Evolutionary conservation across 2,329 filamentous ascomycete genomes (phyloP).

Genomic region (Keithomyces neogunnii): DNA sequence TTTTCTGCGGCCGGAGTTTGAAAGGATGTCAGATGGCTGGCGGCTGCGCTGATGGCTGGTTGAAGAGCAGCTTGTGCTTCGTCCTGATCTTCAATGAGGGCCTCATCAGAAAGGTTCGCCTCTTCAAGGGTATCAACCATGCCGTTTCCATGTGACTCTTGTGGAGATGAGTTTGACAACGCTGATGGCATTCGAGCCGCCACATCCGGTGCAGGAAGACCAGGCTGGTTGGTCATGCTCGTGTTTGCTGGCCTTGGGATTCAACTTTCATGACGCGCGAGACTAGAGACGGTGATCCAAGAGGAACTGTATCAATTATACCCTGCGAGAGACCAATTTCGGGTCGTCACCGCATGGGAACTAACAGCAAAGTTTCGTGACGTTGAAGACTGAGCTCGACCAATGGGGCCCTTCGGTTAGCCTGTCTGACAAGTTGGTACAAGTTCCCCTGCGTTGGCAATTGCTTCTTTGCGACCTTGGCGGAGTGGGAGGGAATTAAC

Average conservation of each 20-base stretch:
- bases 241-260: neutral
- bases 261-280: neutral
- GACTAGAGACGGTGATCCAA: neutral
- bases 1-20: conserved; percentile 51
- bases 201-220: neutral
- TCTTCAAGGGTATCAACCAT: conserved; percentile 8
- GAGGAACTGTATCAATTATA: neutral
- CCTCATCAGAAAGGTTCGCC: conserved; percentile 11
- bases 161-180: neutral
- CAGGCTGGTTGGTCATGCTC: neutral
- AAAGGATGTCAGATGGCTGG: conserved; percentile 45
- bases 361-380: neutral
- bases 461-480: neutral
- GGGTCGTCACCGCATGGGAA: neutral
- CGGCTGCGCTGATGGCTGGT: conserved; percentile 47
- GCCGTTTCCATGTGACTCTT: neutral
- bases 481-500: neutral
- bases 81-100: conserved; percentile 36
- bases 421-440: neutral
- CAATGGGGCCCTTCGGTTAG: neutral
- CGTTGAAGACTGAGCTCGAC: neutral
- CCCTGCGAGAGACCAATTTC: neutral
- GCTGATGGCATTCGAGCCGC: neutral
- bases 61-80: conserved; percentile 52
- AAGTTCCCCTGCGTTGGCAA: neutral